Base-by-base conservation (phyloP, 2,329 filamentous ascomycete genomes). In the Helotiales sp. region DNA sequence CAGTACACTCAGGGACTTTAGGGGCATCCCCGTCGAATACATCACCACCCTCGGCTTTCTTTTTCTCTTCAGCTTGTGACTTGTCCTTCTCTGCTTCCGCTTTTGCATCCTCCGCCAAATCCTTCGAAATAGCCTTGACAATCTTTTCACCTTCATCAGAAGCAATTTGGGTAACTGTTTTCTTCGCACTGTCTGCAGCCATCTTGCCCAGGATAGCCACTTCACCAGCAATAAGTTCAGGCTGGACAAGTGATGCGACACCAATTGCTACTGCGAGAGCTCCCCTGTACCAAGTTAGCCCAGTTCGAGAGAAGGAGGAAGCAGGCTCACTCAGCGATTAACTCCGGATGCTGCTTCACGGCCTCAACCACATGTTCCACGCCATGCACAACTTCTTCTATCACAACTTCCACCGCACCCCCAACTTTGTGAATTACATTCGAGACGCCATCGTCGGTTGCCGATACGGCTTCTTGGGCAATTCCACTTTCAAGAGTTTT, bases 161-260 rank as follows among this genome's bases (percentile, higher is more conserved):
- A 8, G 69, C 71, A 61, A 75, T 73, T 28, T 70, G 32, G 10
- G 63, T 70, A 11, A 68, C 70, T 11, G 66, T 71, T 8, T 59
- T 67, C 34, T 70, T 70, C 1, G 70, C 72, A 15, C 52, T 55
- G 40, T 73, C 71, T 2, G 70, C 63, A 2, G 72, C 72, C 71
- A 74, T 75, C 57, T 75, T 74, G 1, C 71, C 72, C 30, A 75
- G 52, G 54, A 75, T 62, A 1, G 73, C 71, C 13, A 73, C 66
- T 60, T 68, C 69, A 3, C 71, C 71, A 37, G 69, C 71, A 10
- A 73, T 66, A 2, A 75, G 65, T 47, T 73, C 70, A 2, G 73
- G 73, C 45, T 73, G 72, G 11, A 75, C 65, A 8, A 75, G 40
- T 4, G 72, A 73, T 57, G 71, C 72, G 17, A 69, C 70, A 24